Evolutionary conservation across 1,284 basidiomycete genomes (phyloP), one percentile per base, ranked within the genome.

Genomic region (Xerocomus cyaneibrunnescens): DNA sequence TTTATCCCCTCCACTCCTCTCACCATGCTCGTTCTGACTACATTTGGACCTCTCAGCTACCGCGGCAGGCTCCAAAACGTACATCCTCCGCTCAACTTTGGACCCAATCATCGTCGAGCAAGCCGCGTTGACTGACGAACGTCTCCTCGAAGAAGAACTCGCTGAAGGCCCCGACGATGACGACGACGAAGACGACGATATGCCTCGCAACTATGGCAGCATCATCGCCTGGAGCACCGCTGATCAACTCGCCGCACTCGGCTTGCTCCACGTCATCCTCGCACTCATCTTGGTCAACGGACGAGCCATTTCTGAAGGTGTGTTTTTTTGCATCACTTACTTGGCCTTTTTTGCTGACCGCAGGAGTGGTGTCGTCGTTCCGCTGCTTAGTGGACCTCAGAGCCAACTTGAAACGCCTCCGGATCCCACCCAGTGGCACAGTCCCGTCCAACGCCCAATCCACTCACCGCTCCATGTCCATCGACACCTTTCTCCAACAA

Each of bases 211-310:
- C 13, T 79, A 80, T 48, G 88, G 88, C 0, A 83, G 79, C 51
- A 76, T 91, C 55, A 73, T 91, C 42, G 80, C 83, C 0, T 90
- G 87, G 87, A 81, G 76, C 50, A 73, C 66, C 30, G 63, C 74
- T 0, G 89, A 90, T 60, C 82, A 89, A 51, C 72, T 87, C 3
- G 80, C 78, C 3, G 67, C 77, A 1, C 59, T 84, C 19, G 89
- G 88, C 13, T 67, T 91, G 12, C 74, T 89, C 19, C 82, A 88
- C 54, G 79, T 86, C 21, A 75, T 92, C 34, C 79, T 92, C 2
- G 77, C 85, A 0, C 72, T 92, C 22, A 82, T 92, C 40, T 74
- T 92, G 6, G 85, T 85, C 39, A 84, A 78, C 54, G 88, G 87
- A 27, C 73, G 83, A 9, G 75, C 78, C 22, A 74, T 92, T 10